phyloP scores from a whole-genome alignment of 192 early-diverging fungal species.

The Neocallimastix lanati region DNA sequence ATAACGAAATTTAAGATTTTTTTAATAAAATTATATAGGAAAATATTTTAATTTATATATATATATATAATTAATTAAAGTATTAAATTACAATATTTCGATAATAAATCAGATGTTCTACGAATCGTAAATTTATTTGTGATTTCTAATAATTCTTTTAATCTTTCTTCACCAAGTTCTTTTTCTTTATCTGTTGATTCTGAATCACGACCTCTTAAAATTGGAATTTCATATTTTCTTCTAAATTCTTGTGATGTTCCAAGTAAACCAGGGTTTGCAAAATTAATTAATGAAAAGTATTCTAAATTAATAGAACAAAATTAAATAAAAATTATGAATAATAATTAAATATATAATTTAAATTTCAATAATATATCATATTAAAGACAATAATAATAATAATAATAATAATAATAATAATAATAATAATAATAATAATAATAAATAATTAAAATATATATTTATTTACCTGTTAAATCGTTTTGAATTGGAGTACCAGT shows the following conservation, averaged over 20 bases:
- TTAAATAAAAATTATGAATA: too few species aligned
- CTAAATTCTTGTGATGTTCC: constrained; percentile 79
- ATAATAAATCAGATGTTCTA: constrained; percentile 83
- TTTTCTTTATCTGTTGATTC: constrained; percentile 66
- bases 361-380: too few species aligned
- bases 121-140: constrained; percentile 95
- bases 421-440: too few species aligned
- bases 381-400: too few species aligned
- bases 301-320: constrained; percentile 18
- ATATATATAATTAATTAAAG: background rate
- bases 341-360: too few species aligned
- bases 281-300: constrained; percentile 86
- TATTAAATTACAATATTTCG: constrained; percentile 70
- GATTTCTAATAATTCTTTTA: constrained; percentile 63
- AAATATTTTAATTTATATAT: too few species aligned
- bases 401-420: too few species aligned
- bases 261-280: constrained; percentile 82
- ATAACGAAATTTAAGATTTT: too few species aligned
- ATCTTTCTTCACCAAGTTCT: constrained; percentile 57
- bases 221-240: constrained; percentile 82
- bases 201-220: constrained; percentile 79
- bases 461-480: constrained; percentile 22
- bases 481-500: constrained; percentile 90
- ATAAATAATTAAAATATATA: too few species aligned
- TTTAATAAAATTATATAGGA: too few species aligned